phyloP scores from a whole-genome alignment of 2,329 filamentous ascomycete species.

The Emmonsiellopsis sp. region DNA sequence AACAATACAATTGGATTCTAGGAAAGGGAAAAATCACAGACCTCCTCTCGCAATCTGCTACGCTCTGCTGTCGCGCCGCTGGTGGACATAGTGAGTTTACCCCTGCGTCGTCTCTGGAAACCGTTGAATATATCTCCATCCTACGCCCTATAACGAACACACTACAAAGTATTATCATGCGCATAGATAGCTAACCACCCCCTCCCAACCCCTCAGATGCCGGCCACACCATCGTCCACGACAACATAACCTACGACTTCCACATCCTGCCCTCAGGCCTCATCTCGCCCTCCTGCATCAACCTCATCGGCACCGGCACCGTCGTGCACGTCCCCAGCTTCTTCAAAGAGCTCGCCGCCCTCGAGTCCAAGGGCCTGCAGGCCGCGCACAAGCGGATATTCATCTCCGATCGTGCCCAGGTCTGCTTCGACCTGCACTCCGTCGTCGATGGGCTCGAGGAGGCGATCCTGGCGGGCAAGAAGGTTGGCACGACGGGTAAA shows the following conservation, averaged over 20 bases:
- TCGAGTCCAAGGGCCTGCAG: constrained; percentile 36
- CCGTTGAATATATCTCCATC: no score
- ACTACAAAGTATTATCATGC: background rate
- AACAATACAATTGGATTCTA: constrained; percentile 13
- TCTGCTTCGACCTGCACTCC: constrained; percentile 15
- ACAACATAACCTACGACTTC: constrained; percentile 40
- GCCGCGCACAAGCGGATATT: constrained; percentile 34
- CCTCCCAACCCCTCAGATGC: constrained; percentile 24
- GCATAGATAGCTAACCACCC: background rate
- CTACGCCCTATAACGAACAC: background rate
- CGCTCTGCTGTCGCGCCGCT: constrained; percentile 37
- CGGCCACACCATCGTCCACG: constrained; percentile 41
- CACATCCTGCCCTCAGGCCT: constrained; percentile 37
- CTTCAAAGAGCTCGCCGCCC: constrained; percentile 37
- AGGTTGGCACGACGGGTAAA: constrained; percentile 42
- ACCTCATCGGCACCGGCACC: constrained; percentile 39
- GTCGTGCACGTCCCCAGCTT: constrained; percentile 41
- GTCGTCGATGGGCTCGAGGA: constrained; percentile 36
- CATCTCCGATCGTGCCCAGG: constrained; percentile 31
- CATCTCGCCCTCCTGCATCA: constrained; percentile 36
- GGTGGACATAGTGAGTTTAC: constrained; percentile 37
- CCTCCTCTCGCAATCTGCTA: constrained; percentile 36
- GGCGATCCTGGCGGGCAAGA: constrained; percentile 34
- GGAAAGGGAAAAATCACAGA: constrained; percentile 42
- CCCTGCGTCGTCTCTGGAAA: background rate